These are phyloP conservation scores for Xerocomus amazonicus DNA, from an alignment of 1,284 basidiomycete genomes.

Conservation along the genomic window DNA sequence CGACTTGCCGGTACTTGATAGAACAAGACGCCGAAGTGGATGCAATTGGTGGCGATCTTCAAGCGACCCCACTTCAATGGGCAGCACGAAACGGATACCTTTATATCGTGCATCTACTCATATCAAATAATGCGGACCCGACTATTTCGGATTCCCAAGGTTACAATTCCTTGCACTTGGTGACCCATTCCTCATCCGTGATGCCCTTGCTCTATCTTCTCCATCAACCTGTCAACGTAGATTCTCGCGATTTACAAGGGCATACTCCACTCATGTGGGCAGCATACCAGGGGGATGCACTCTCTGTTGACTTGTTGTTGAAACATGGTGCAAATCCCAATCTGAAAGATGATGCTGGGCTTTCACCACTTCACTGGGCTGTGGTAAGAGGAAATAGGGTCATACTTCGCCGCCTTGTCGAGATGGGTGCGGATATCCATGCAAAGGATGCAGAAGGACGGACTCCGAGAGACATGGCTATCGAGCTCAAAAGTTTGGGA, in stretches of 20 bases:
- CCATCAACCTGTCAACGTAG: conserved; percentile 86
- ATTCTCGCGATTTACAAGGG: conserved; percentile 86
- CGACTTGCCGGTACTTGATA: conserved; percentile 77
- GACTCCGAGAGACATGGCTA: conserved; percentile 92
- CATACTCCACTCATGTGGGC: conserved; percentile 99
- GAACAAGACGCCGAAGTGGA: conserved; percentile 96
- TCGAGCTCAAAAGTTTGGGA: conserved; percentile 85
- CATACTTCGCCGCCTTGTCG: conserved; percentile 82
- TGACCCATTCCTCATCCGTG: conserved; percentile 90
- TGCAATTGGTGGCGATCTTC: conserved; percentile 89
- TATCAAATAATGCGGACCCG: conserved; percentile 89
- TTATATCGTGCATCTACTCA: conserved; percentile 89
- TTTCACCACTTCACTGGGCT: conserved; percentile 96
- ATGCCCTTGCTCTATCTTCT: conserved; percentile 94
- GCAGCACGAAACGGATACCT: conserved; percentile 95
- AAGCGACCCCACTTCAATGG: conserved; percentile 98
- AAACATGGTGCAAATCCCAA: conserved; percentile 82
- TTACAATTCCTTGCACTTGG: conserved; percentile 94
- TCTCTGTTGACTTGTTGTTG: conserved; percentile 89
- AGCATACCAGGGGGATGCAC: conserved; percentile 95
- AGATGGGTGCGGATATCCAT: conserved; percentile 80
- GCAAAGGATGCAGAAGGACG: conserved; percentile 84
- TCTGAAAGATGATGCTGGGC: conserved; percentile 74
- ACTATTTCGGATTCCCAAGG: conserved; percentile 90
- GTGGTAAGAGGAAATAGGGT: conserved; percentile 92